Percentiles rank a stretch among this genome's conserved stretches.
phyloP scores from a whole-genome alignment of 2,329 filamentous ascomycete species.

The Epichloe gansuensis region DNA sequence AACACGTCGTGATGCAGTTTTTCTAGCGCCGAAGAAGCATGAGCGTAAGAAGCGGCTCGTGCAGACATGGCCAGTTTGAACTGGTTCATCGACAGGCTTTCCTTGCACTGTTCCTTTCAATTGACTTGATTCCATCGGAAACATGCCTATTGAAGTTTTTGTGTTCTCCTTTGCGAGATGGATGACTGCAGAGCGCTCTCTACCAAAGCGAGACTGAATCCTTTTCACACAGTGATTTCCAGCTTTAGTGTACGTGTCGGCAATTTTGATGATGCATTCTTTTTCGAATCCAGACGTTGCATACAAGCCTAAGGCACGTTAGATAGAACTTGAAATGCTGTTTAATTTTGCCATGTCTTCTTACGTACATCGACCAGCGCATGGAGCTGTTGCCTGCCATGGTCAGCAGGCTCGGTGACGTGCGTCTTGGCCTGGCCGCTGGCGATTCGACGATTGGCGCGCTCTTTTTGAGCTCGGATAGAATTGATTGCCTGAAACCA shows the following conservation, averaged over 20 bases:
- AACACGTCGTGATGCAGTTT: not conserved
- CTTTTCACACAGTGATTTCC: constrained; percentile 5
- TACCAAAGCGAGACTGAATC: constrained; percentile 5
- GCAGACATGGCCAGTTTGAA: not conserved
- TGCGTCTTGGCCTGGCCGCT: not conserved
- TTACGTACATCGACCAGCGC: constrained; percentile 4
- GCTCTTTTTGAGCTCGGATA: constrained; percentile 1
- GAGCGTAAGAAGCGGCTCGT: not conserved
- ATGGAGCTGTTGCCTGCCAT: constrained; percentile 3
- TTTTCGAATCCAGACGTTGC: constrained; percentile 1
- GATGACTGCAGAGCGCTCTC: not conserved
- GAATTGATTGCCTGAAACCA: not conserved
- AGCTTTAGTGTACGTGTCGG: constrained; percentile 2
- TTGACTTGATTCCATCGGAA: not conserved
- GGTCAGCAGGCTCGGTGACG: not conserved
- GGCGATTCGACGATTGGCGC: not conserved
- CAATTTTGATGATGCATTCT: constrained; percentile 1
- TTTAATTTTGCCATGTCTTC: not conserved
- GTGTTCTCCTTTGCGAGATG: not conserved
- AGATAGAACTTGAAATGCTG: not conserved
- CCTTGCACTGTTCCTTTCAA: not conserved
- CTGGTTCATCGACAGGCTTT: not conserved
- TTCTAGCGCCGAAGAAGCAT: not conserved
- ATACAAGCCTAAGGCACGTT: not conserved
- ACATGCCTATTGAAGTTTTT: not conserved